Evolutionary conservation across 208 protist species (phyloP).

Genomic region (Leishmania tarentolae): DNA sequence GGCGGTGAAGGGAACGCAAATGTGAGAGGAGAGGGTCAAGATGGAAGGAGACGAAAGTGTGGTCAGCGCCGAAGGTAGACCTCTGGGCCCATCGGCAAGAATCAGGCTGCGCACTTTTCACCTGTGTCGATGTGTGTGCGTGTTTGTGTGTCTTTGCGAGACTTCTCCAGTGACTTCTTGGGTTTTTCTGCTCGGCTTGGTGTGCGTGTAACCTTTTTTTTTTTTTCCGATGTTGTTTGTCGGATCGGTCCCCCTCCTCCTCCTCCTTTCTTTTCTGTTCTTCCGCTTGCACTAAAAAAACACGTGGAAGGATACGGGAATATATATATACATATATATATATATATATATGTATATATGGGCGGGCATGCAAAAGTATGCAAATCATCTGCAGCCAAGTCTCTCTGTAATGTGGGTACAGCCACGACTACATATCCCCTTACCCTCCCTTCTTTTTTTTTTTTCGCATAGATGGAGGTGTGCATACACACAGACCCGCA

Average conservation of each 20-base stretch:
- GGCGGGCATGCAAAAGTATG: neutral
- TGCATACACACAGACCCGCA: neutral
- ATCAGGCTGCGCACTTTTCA: neutral
- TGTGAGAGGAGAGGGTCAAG: too few species aligned
- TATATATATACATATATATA: conserved; percentile 3
- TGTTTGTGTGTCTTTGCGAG: neutral
- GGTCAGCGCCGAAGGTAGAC: too few species aligned
- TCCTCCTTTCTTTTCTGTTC: neutral
- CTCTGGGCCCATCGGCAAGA: too few species aligned
- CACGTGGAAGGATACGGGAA: neutral
- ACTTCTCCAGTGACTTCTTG: neutral
- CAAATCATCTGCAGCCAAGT: neutral
- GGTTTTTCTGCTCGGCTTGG: neutral
- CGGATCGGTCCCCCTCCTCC: neutral
- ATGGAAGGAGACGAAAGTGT: too few species aligned
- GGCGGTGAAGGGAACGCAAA: too few species aligned
- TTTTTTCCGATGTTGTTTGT: neutral
- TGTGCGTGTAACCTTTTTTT: neutral
- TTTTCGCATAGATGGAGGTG: neutral
- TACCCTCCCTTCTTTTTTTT: neutral
- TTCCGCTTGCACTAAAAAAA: neutral
- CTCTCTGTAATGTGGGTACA: too few species aligned
- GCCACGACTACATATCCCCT: neutral
- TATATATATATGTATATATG: neutral
- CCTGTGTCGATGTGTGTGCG: neutral